Percentiles rank a stretch among this genome's conserved stretches.
Evolutionary conservation across 371 early-diverging fungal species (phyloP).

Genomic region (Mucor piriformis): DNA sequence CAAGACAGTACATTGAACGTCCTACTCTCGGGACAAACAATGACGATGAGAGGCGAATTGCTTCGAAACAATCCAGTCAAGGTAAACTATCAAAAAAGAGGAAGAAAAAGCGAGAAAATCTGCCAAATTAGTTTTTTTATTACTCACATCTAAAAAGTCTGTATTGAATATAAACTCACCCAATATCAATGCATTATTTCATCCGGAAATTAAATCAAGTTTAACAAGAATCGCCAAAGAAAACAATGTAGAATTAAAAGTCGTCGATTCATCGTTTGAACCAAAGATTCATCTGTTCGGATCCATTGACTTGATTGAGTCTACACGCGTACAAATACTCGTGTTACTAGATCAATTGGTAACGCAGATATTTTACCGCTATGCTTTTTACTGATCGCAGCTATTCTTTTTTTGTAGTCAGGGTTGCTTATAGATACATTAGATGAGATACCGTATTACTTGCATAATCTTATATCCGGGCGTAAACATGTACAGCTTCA

Average conservation of each 20-base stretch:
- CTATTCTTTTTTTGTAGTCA: conserved; percentile 2
- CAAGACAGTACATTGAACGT: conserved; percentile 7
- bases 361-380: conserved; percentile 23
- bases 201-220: conserved; percentile 19
- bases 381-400: background rate
- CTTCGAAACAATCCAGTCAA: conserved; percentile 8
- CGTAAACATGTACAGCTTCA: conserved; percentile 55
- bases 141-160: conserved; percentile 3
- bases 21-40: conserved; percentile 2
- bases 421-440: conserved; percentile 22
- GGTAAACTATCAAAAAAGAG: conserved; percentile 18
- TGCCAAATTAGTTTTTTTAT: too few species aligned
- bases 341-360: conserved; percentile 46
- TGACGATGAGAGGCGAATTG: conserved; percentile 3
- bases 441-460: conserved; percentile 39
- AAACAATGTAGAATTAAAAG: conserved; percentile 1
- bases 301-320: conserved; percentile 29
- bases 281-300: conserved; percentile 32
- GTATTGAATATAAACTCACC: conserved; percentile 13
- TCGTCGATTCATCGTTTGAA: conserved; percentile 7
- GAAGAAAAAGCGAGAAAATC: too few species aligned
- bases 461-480: conserved; percentile 70
- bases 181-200: conserved; percentile 13
- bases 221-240: conserved; percentile 14
- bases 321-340: conserved; percentile 32